Conservation (phyloP, 2,329 filamentous ascomycete genomes). For the Neonectria hederae region DNA sequence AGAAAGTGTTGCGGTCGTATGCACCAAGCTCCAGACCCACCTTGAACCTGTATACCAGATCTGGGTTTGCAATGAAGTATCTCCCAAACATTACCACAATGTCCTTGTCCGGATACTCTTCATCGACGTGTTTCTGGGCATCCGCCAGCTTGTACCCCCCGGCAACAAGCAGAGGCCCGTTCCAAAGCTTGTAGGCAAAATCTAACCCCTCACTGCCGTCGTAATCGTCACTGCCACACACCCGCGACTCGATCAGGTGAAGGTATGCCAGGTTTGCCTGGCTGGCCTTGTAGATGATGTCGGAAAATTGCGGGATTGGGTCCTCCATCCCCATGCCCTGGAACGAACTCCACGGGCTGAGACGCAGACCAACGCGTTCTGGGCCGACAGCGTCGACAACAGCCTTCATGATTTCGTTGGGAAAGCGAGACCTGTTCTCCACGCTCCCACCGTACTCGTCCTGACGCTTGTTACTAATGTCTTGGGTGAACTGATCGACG, state of each 20-base stretch:
- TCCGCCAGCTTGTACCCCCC: slow-evolving; percentile 44
- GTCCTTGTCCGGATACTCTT: slow-evolving; percentile 42
- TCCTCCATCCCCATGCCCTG: slow-evolving; percentile 72
- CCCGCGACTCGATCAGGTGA: slow-evolving; percentile 68
- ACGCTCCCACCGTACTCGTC: slow-evolving; percentile 64
- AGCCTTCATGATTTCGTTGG: slow-evolving; percentile 58
- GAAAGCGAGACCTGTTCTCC: slow-evolving; percentile 61
- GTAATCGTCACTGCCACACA: slow-evolving; percentile 54
- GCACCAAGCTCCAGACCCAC: slow-evolving; percentile 39
- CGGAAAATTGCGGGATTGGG: slow-evolving; percentile 69
- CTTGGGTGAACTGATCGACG: slow-evolving; percentile 67
- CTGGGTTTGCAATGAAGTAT: slow-evolving; percentile 45
- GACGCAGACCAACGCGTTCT: slow-evolving; percentile 63
- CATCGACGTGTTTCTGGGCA: slow-evolving; percentile 44
- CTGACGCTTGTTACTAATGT: slow-evolving; percentile 58
- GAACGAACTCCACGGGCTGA: slow-evolving; percentile 69
- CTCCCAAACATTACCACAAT: slow-evolving; percentile 48
- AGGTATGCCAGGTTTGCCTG: slow-evolving; percentile 66
- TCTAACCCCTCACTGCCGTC: slow-evolving; percentile 48
- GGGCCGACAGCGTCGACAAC: slow-evolving; percentile 56
- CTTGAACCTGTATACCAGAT: slow-evolving; percentile 40
- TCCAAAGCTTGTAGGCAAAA: slow-evolving; percentile 49
- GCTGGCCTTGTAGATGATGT: slow-evolving; percentile 63
- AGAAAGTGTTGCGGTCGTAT: slow-evolving; percentile 44
- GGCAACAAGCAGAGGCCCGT: slow-evolving; percentile 45